Conservation (phyloP, 2,329 filamentous ascomycete genomes). For the Domatiomyces globalis region DNA sequence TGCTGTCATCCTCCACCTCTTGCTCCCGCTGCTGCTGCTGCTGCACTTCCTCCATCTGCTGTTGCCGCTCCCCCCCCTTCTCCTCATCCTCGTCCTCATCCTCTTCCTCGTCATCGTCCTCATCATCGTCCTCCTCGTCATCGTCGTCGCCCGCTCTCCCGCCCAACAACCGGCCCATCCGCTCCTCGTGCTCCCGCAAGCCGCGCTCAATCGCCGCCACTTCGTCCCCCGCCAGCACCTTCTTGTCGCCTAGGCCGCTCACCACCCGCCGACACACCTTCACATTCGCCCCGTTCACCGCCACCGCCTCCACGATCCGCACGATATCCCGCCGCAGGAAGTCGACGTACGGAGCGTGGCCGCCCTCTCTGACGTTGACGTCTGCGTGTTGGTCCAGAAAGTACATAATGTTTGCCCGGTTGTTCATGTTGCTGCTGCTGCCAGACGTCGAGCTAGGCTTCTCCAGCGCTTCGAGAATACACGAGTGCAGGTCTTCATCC, state of each 20-base stretch:
- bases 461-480: constrained; percentile 91
- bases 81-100: constrained; percentile 18
- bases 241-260: constrained; percentile 53
- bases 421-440: constrained; percentile 74
- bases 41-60: not conserved
- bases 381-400: constrained; percentile 95
- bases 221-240: constrained; percentile 58
- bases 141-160: constrained; percentile 26
- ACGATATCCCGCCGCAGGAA: constrained; percentile 95
- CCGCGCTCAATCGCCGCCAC: constrained; percentile 70
- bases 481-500: constrained; percentile 94
- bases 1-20: constrained; percentile 23
- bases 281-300: constrained; percentile 79
- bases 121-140: constrained; percentile 24
- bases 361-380: constrained; percentile 57
- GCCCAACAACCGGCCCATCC: constrained; percentile 43
- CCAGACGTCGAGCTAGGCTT: constrained; percentile 16
- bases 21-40: not conserved
- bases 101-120: constrained; percentile 19
- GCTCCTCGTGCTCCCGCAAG: constrained; percentile 62
- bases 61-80: constrained; percentile 3
- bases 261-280: constrained; percentile 79
- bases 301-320: constrained; percentile 80
- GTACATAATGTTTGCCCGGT: constrained; percentile 95
- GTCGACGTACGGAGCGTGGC: constrained; percentile 63